These are phyloP conservation scores for Achlya hypogyna DNA, from an alignment of 352 stramenopile genomes.

Conservation along the genomic window DNA sequence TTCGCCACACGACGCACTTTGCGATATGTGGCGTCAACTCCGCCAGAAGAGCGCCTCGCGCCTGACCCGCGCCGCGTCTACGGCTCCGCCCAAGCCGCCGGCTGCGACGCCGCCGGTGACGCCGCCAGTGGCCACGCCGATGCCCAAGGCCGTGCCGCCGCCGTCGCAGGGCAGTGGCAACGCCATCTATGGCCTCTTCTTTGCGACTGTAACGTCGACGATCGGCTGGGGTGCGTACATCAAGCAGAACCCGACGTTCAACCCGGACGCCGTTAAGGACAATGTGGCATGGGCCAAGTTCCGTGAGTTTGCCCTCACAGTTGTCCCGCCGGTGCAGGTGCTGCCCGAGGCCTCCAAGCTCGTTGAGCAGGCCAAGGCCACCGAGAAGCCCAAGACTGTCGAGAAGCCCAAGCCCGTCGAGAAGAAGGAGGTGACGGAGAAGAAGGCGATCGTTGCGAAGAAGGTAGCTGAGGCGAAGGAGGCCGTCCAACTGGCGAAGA, in stretches of 20 bases:
- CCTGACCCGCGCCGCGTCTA: not conserved
- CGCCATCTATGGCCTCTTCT: slow-evolving; percentile 24
- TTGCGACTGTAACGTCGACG: slow-evolving; percentile 31
- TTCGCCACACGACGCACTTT: not conserved
- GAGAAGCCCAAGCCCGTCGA: slow-evolving; percentile 14
- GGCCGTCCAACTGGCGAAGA: slow-evolving; percentile 18
- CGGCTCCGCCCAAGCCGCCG: slow-evolving; percentile 8
- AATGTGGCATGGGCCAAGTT: slow-evolving; percentile 66
- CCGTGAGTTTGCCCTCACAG: slow-evolving; percentile 50
- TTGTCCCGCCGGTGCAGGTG: slow-evolving; percentile 22
- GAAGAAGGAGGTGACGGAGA: slow-evolving; percentile 7
- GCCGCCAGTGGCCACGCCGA: not conserved
- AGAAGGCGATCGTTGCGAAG: slow-evolving; percentile 21
- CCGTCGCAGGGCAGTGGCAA: not conserved
- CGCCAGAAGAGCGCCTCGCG: not conserved
- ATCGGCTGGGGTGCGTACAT: slow-evolving; percentile 52
- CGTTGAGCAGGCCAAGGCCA: slow-evolving; percentile 6
- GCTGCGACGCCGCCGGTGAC: slow-evolving; percentile 14
- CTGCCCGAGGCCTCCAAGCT: slow-evolving; percentile 10
- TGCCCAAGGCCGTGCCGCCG: slow-evolving; percentile 7
- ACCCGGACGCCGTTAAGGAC: slow-evolving; percentile 44
- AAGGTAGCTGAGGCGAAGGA: slow-evolving; percentile 23
- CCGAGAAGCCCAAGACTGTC: slow-evolving; percentile 19
- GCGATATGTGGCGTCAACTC: slow-evolving; percentile 5
- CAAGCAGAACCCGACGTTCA: slow-evolving; percentile 71